phyloP scores from a whole-genome alignment of 108 stramenopile species.

The Aurantiochytrium sp. region DNA sequence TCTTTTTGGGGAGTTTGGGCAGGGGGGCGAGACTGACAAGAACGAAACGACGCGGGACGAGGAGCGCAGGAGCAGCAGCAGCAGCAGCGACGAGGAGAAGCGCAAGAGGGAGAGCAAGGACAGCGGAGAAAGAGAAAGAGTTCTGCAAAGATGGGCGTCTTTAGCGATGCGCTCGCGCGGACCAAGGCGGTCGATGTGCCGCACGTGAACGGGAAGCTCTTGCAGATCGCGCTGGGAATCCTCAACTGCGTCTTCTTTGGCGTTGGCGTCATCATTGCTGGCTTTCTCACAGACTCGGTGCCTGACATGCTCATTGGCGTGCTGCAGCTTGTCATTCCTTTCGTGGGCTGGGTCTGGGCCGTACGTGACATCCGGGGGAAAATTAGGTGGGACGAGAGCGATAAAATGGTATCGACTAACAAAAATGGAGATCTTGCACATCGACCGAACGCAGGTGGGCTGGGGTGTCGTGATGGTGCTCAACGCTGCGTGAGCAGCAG shows the following conservation, averaged over 20 bases:
- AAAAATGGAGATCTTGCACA: background rate
- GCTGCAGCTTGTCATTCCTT: background rate
- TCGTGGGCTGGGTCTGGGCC: conserved; percentile 13
- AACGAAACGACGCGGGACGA: no score
- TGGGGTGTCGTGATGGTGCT: background rate
- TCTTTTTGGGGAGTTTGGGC: no score
- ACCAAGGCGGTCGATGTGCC: background rate
- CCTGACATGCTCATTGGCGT: background rate
- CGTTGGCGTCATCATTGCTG: background rate
- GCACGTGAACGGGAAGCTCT: background rate
- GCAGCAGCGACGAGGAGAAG: background rate
- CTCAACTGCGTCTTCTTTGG: conserved; percentile 13
- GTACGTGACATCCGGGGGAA: background rate
- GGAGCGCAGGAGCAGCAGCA: background rate
- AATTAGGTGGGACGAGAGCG: background rate
- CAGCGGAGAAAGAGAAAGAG: no score
- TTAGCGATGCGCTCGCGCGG: background rate
- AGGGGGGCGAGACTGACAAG: no score
- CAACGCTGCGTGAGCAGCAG: background rate
- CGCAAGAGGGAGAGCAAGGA: background rate
- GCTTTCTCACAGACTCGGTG: background rate
- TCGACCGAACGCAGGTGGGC: background rate
- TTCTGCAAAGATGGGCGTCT: background rate
- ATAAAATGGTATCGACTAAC: background rate
- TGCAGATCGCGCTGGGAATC: conserved; percentile 1